Conservation (phyloP, 495 filamentous ascomycete species). For the Sphaerosporella brunnea region DNA sequence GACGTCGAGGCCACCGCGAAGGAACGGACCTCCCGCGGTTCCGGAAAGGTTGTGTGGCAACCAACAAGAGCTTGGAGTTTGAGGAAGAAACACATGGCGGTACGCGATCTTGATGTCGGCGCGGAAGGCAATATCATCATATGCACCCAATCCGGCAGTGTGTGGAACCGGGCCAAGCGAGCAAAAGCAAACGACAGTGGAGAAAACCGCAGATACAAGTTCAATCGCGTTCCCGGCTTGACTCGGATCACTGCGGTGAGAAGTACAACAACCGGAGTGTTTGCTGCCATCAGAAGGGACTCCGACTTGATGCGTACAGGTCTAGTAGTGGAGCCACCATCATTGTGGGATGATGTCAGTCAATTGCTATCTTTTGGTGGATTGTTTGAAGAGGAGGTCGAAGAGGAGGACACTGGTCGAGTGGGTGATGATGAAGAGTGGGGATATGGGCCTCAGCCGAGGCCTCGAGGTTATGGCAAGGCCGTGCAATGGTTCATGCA, state of each 20-base stretch:
- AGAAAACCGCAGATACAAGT: slow-evolving; percentile 61
- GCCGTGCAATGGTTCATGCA: slow-evolving; percentile 23
- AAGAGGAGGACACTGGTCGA: too few species aligned
- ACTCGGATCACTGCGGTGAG: slow-evolving; percentile 67
- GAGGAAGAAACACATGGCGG: slow-evolving; percentile 67
- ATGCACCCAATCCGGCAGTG: slow-evolving; percentile 75
- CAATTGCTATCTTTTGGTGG: slow-evolving; percentile 45
- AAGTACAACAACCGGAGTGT: slow-evolving; percentile 74
- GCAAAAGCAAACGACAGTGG: slow-evolving; percentile 54
- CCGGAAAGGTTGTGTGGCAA: slow-evolving; percentile 53
- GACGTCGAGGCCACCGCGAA: slow-evolving; percentile 34
- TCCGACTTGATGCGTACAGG: slow-evolving; percentile 65
- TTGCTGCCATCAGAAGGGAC: slow-evolving; percentile 72
- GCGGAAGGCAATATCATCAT: slow-evolving; percentile 92
- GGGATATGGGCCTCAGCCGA: slow-evolving; percentile 14
- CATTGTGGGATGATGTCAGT: slow-evolving; percentile 56
- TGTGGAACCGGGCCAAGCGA: slow-evolving; percentile 73
- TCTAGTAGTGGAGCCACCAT: slow-evolving; percentile 42
- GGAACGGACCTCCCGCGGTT: slow-evolving; percentile 47
- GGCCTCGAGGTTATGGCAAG: slow-evolving; percentile 25
- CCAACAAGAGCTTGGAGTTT: slow-evolving; percentile 68
- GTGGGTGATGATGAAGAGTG: slow-evolving; percentile 18
- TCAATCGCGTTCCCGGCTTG: slow-evolving; percentile 69
- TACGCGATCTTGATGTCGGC: slow-evolving; percentile 67
- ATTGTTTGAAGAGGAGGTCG: slow-evolving; percentile 12